These are phyloP conservation scores for Rhynchospora pubera DNA, from an alignment of 176 grass and related monocot species.

Conservation along the genomic window DNA sequence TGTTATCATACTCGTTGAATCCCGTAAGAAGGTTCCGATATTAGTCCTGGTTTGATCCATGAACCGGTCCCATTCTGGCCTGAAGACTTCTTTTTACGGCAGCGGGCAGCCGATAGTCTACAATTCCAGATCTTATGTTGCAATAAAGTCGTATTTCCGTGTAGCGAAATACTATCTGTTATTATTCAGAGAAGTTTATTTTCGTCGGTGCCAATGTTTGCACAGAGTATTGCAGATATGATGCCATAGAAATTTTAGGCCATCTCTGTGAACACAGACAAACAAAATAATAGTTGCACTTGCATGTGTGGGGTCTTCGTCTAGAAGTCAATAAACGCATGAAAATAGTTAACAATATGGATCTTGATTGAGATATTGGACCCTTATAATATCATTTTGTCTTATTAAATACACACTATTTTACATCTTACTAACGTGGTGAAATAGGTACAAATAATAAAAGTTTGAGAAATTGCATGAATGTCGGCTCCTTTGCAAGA, in stretches of 20 bases:
- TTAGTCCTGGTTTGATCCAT: neutral
- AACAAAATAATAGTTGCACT: neutral
- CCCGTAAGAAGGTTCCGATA: neutral
- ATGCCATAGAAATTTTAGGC: neutral
- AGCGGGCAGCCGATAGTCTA: neutral
- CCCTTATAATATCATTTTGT: neutral
- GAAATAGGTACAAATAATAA: neutral
- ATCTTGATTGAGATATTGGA: neutral
- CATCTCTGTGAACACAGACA: neutral
- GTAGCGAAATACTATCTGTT: neutral
- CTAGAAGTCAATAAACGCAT: slow-evolving; percentile 1
- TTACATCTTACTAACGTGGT: neutral
- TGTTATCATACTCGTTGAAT: neutral
- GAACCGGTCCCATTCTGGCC: neutral
- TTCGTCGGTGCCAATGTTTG: neutral
- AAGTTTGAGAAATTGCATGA: neutral
- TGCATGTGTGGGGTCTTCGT: neutral
- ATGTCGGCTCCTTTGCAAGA: neutral
- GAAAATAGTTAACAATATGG: neutral
- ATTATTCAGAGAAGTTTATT: too few species aligned
- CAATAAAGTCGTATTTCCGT: neutral
- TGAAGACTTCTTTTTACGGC: neutral
- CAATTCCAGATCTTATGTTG: neutral
- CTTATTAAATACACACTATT: neutral
- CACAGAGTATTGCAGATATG: neutral